Evolutionary conservation across 2,329 filamentous ascomycete genomes (phyloP).

Genomic region (Epichloe uncinata): DNA sequence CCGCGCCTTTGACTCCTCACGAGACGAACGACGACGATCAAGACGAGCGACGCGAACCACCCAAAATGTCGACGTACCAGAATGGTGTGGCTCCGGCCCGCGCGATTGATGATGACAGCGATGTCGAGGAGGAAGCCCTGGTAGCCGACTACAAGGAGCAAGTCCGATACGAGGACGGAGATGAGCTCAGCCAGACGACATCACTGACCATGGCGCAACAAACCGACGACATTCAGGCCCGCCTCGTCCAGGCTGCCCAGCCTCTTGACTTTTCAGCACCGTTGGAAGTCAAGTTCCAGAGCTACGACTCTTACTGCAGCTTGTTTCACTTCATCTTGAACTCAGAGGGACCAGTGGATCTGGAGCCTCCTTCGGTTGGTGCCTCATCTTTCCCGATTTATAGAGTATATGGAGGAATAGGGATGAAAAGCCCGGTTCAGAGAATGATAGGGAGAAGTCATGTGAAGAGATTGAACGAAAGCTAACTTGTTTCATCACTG

Average conservation of each 20-base stretch:
- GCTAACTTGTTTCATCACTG: slow-evolving; percentile 1
- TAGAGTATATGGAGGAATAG: neutral
- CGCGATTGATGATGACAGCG: slow-evolving; percentile 66
- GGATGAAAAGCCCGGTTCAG: too few species aligned
- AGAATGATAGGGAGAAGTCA: neutral
- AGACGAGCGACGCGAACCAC: slow-evolving; percentile 18
- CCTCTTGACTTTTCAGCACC: slow-evolving; percentile 93
- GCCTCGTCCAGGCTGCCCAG: slow-evolving; percentile 81
- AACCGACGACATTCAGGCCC: slow-evolving; percentile 83
- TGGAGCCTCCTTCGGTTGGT: slow-evolving; percentile 88
- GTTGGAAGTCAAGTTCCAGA: slow-evolving; percentile 93
- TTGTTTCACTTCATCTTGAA: slow-evolving; percentile 99
- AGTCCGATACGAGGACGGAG: slow-evolving; percentile 81
- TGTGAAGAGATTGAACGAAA: slow-evolving; percentile 2
- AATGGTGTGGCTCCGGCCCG: slow-evolving; percentile 47
- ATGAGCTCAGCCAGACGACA: slow-evolving; percentile 63
- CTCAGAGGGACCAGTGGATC: slow-evolving; percentile 94
- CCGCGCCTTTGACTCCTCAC: slow-evolving; percentile 10
- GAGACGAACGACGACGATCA: slow-evolving; percentile 10
- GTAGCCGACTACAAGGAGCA: slow-evolving; percentile 95
- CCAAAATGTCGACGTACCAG: slow-evolving; percentile 46
- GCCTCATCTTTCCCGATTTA: neutral
- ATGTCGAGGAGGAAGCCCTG: slow-evolving; percentile 90
- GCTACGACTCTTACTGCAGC: slow-evolving; percentile 99
- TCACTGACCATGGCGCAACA: slow-evolving; percentile 59